A percentile compares a stretch with the other conserved stretches of the same genome.
phyloP scores from a whole-genome alignment of 805 yeast genomes.

The Starmerella riodocensis region DNA sequence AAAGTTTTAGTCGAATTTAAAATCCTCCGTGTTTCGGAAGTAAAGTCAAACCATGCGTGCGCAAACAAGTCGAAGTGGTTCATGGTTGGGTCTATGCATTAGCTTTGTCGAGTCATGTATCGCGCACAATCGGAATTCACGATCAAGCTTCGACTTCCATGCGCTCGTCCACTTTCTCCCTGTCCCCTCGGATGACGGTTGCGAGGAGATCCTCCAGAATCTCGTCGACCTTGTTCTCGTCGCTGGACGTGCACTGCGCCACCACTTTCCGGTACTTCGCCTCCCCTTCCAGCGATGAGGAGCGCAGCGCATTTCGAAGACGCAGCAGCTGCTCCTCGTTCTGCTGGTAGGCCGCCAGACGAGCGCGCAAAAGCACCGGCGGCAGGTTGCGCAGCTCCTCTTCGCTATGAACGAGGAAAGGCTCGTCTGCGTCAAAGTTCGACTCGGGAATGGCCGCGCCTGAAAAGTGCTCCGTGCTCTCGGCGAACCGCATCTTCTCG shows the following conservation, averaged over 20 bases:
- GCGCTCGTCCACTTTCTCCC: background rate
- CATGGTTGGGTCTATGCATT: too few relatives aligned
- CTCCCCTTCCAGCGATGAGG: conserved; percentile 46
- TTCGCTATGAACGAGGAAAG: conserved; percentile 44
- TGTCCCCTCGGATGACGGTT: conserved; percentile 73
- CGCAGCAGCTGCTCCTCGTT: conserved; percentile 47
- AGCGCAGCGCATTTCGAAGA: conserved; percentile 40
- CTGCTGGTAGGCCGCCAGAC: conserved; percentile 65
- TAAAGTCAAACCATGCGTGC: background rate
- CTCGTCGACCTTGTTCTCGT: conserved; percentile 62
- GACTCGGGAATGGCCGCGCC: conserved; percentile 15
- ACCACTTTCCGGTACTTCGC: conserved; percentile 77
- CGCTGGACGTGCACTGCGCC: conserved; percentile 79
- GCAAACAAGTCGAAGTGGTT: too few relatives aligned
- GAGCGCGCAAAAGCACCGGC: conserved; percentile 38
- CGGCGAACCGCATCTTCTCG: conserved; percentile 43
- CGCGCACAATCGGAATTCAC: too few relatives aligned
- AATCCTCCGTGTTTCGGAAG: background rate
- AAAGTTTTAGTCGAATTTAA: background rate
- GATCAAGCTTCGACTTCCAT: conserved; percentile 3
- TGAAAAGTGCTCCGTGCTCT: conserved; percentile 26
- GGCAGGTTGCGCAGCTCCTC: conserved; percentile 14
- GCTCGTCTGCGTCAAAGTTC: conserved; percentile 55
- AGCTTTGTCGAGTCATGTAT: too few relatives aligned
- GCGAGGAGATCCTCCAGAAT: conserved; percentile 72